phyloP scores from a whole-genome alignment of 768 basidiomycete species.

The Flagelloscypha sp. region DNA sequence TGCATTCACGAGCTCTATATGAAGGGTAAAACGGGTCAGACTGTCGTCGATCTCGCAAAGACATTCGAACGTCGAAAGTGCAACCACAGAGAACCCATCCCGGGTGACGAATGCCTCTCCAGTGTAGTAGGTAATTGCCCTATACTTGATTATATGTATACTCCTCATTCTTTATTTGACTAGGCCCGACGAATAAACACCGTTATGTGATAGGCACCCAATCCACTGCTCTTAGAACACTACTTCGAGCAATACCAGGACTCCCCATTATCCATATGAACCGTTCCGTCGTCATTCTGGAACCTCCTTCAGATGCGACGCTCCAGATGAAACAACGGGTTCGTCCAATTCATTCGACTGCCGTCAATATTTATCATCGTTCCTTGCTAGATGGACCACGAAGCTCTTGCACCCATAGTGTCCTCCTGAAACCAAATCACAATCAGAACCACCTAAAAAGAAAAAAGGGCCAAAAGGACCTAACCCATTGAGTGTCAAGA shows the following conservation, averaged over 20 bases:
- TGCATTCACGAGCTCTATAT: conserved; percentile 92
- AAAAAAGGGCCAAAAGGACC: conserved; percentile 74
- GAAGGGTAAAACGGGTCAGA: conserved; percentile 64
- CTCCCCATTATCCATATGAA: conserved; percentile 89
- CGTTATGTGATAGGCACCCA: conserved; percentile 88
- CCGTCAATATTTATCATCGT: background rate
- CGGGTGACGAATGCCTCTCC: conserved; percentile 73
- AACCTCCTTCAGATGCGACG: conserved; percentile 80
- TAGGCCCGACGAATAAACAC: conserved; percentile 82
- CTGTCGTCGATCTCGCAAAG: conserved; percentile 84
- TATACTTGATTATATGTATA: background rate
- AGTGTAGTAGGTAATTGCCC: conserved; percentile 62
- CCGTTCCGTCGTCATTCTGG: conserved; percentile 86
- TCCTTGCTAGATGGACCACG: conserved; percentile 49
- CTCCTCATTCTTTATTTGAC: conserved; percentile 1
- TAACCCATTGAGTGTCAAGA: conserved; percentile 90
- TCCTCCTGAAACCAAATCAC: conserved; percentile 25
- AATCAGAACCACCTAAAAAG: conserved; percentile 42
- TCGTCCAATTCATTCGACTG: conserved; percentile 13
- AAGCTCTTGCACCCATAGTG: conserved; percentile 42
- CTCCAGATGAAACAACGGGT: conserved; percentile 58
- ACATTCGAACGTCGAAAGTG: conserved; percentile 89
- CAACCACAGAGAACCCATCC: conserved; percentile 86
- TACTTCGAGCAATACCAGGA: conserved; percentile 68
- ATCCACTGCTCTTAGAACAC: conserved; percentile 59